Evolutionary conservation across 2,329 filamentous ascomycete species (phyloP).

Genomic region (Stromatinia cepivora): DNA sequence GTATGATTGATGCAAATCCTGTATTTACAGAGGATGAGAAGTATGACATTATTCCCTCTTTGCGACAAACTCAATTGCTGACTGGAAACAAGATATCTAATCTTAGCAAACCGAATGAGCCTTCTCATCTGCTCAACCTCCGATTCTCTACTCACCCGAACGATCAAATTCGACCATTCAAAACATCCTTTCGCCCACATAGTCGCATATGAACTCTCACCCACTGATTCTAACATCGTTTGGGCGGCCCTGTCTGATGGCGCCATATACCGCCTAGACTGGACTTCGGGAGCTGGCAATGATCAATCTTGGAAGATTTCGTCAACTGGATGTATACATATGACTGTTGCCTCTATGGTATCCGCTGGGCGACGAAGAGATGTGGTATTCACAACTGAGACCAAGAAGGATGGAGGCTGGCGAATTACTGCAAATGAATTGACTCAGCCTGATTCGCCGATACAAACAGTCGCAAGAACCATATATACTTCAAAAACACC

Average conservation of each 20-base stretch:
- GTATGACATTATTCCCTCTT: conserved; percentile 46
- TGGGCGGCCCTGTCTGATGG: conserved; percentile 64
- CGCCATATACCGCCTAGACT: conserved; percentile 57
- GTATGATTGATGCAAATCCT: conserved; percentile 65
- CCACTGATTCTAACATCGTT: conserved; percentile 48
- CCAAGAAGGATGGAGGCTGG: conserved; percentile 38
- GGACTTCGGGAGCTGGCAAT: conserved; percentile 51
- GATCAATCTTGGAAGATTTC: conserved; percentile 46
- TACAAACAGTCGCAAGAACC: conserved; percentile 39
- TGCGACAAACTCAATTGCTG: conserved; percentile 26
- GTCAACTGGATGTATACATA: conserved; percentile 40
- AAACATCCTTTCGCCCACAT: conserved; percentile 37
- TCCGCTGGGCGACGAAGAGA: conserved; percentile 40
- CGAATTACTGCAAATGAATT: conserved; percentile 42
- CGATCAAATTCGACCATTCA: conserved; percentile 53
- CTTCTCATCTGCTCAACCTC: conserved; percentile 79
- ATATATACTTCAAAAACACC: conserved; percentile 45
- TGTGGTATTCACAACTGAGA: conserved; percentile 42
- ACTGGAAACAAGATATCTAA: conserved; percentile 55
- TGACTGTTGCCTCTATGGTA: conserved; percentile 42
- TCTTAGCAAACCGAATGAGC: conserved; percentile 72
- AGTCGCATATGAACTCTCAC: conserved; percentile 46
- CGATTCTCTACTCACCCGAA: conserved; percentile 77
- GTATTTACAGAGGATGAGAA: conserved; percentile 62
- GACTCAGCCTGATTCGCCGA: conserved; percentile 37